Percentiles rank a stretch among this genome's conserved stretches.
phyloP scores from a whole-genome alignment of 208 protist genomes.

The Trypanosoma theileri region DNA sequence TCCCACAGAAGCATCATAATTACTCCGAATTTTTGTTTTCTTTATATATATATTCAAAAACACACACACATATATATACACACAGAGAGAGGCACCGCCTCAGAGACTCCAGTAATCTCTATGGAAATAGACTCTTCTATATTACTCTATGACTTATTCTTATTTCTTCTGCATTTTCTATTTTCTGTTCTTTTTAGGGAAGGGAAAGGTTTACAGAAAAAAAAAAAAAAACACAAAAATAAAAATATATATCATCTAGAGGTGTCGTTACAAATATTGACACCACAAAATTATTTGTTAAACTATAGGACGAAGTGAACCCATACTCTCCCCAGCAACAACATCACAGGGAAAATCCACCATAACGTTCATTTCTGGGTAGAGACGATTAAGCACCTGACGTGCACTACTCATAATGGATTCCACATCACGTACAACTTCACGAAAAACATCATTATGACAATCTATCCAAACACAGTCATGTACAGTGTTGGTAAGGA shows the following conservation, averaged over 20 bases:
- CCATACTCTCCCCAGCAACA: conserved; percentile 88
- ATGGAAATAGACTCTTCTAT: no score
- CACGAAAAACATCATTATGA: conserved; percentile 74
- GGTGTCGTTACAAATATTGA: no score
- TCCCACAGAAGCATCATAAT: no score
- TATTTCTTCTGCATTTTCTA: no score
- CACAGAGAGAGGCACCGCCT: no score
- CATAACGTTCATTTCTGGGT: conserved; percentile 78
- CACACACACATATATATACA: no score
- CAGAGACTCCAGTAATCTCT: no score
- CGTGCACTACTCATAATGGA: conserved; percentile 85
- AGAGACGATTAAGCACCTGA: conserved; percentile 74
- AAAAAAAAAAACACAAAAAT: conserved; percentile 3
- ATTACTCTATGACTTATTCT: no score
- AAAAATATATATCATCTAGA: neutral
- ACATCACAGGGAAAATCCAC: conserved; percentile 91
- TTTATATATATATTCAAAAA: no score
- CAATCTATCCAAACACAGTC: conserved; percentile 94
- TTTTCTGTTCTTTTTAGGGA: no score
- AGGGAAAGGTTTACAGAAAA: neutral
- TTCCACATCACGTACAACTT: conserved; percentile 84
- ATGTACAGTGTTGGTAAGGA: conserved; percentile 93
- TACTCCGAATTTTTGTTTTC: no score
- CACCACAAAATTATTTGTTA: conserved; percentile 62
- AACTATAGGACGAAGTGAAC: conserved; percentile 70